Base-by-base conservation (phyloP, 2,329 filamentous ascomycete species). In the Nannizziopsis arthrosporioides region DNA sequence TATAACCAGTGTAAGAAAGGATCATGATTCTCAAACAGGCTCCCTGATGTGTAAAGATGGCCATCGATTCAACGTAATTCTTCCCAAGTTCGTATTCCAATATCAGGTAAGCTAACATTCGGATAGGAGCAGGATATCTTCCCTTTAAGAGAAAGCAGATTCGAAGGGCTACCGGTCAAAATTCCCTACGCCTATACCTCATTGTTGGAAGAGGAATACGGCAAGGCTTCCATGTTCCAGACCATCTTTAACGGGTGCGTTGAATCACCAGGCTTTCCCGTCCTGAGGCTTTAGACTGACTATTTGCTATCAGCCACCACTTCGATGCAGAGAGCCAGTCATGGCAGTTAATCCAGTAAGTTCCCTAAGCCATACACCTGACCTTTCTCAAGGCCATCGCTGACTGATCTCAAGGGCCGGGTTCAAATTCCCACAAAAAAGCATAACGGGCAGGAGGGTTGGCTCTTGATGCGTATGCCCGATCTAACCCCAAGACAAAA, bases 151-250 rank as follows among this genome's bases (percentile, higher is more conserved):
- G 68, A 73, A 36, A 74, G 67, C 47, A 60, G 64, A 2, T 78
- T 80, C 51, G 77, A 80, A 57, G 70, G 65, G 37, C 64, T 71
- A 5, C 65, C 69, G 0, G 74, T 73, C 14, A 73, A 73, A 53
- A 67, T 81, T 18, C 77, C 77, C 1, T 80, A 72, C 55, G 69
- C 71, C 10, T 80, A 80, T 59, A 66, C 70, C 7, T 68, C 70
- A 32, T 58, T 81, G 19, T 63, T 80, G 39, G 60, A 66, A 2
- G 70, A 75, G 42, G 76, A 80, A 57, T 80, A 80, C 52, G 74
- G 76, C 1, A 51, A 66, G 5, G 62, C 67, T 5, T 63, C 73
- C 2, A 56, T 80, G 51, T 72, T 69, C 2, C 62, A 68, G 32
- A 70, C 66, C 6, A 61, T 61, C 36, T 77, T 68, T 46, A 63